Evolutionary conservation across 495 filamentous ascomycete species (phyloP).

Genomic region (Aspergillus sclerotioniger): DNA sequence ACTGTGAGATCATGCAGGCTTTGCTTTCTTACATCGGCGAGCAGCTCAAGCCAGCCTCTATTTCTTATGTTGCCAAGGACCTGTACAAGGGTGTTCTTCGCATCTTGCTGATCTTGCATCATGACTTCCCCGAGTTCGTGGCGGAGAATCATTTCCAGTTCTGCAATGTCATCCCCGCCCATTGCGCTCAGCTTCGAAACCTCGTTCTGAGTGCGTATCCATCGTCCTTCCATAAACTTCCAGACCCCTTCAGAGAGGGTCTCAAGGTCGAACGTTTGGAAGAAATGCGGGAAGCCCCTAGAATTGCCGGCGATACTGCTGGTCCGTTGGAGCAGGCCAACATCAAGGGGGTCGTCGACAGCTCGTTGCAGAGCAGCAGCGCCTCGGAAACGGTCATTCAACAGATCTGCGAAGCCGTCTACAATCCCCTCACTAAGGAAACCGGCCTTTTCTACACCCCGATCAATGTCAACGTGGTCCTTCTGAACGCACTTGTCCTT

Average conservation of each 20-base stretch:
- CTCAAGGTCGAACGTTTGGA: slow-evolving; percentile 80
- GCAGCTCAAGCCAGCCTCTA: slow-evolving; percentile 69
- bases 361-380: slow-evolving; percentile 56
- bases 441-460: slow-evolving; percentile 60
- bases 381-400: slow-evolving; percentile 65
- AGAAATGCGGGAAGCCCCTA: slow-evolving; percentile 67
- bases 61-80: slow-evolving; percentile 70
- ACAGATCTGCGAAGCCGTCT: slow-evolving; percentile 66
- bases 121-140: slow-evolving; percentile 93
- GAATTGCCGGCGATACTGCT: slow-evolving; percentile 59
- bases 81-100: slow-evolving; percentile 82
- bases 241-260: slow-evolving; percentile 76
- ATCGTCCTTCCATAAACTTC: slow-evolving; percentile 68
- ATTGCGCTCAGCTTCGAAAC: slow-evolving; percentile 87
- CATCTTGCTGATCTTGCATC: slow-evolving; percentile 79
- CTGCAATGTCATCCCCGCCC: slow-evolving; percentile 78
- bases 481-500: slow-evolving; percentile 79
- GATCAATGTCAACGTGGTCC: slow-evolving; percentile 63
- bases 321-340: slow-evolving; percentile 57
- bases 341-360: slow-evolving; percentile 67
- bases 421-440: slow-evolving; percentile 49
- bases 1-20: slow-evolving; percentile 71
- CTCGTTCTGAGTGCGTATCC: slow-evolving; percentile 84
- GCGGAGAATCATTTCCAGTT: slow-evolving; percentile 82
- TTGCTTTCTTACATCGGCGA: slow-evolving; percentile 74